Conservation (phyloP, 2,329 filamentous ascomycete genomes). For the Fusarium sacchari region DNA sequence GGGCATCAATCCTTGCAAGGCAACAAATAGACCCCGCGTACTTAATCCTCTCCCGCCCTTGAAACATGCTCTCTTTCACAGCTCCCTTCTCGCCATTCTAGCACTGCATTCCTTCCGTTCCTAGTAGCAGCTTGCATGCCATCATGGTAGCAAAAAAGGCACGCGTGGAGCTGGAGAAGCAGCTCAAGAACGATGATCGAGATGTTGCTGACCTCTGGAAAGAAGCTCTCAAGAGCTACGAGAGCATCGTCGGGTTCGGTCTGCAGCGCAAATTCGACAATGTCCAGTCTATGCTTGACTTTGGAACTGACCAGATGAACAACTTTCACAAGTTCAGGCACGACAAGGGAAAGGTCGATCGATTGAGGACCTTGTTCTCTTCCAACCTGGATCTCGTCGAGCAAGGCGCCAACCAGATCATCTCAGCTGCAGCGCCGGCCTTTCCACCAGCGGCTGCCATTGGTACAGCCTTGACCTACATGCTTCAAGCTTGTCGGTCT, state of each 20-base stretch:
- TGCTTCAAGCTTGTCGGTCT: constrained; percentile 45
- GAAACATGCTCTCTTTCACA: background rate
- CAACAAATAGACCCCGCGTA: background rate
- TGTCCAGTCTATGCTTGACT: constrained; percentile 41
- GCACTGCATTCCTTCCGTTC: background rate
- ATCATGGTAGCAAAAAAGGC: background rate
- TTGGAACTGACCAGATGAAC: constrained; percentile 45
- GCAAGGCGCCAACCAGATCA: constrained; percentile 44
- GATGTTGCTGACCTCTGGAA: constrained; percentile 49
- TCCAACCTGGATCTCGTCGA: constrained; percentile 46
- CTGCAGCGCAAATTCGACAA: constrained; percentile 45
- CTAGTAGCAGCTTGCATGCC: too few species aligned
- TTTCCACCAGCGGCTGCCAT: constrained; percentile 49
- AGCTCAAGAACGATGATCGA: constrained; percentile 40
- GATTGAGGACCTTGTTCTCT: constrained; percentile 44
- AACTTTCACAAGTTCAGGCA: constrained; percentile 48
- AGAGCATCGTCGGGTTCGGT: constrained; percentile 48
- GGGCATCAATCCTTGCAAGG: background rate
- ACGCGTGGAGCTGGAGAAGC: constrained; percentile 5
- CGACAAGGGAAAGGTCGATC: constrained; percentile 48
- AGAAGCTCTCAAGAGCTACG: constrained; percentile 46
- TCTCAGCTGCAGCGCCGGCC: constrained; percentile 43
- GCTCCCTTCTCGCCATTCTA: background rate
- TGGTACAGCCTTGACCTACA: constrained; percentile 47
- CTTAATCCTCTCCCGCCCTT: too few species aligned